These are phyloP conservation scores for Trametes pubescens DNA, from an alignment of 1,284 basidiomycete species.

Conservation along the genomic window DNA sequence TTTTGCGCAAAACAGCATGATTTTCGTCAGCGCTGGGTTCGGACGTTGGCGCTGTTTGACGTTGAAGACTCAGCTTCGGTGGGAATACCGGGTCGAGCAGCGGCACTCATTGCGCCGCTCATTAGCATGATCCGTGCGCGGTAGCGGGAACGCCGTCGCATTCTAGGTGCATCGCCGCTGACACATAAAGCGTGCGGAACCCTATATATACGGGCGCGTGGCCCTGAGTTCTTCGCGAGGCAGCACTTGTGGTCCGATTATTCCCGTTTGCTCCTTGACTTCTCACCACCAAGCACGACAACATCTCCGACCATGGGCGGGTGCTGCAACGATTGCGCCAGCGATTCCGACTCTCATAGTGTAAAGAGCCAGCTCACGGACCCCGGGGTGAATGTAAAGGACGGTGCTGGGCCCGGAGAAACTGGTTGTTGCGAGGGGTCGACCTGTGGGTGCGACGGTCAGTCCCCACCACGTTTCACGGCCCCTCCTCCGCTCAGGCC, in stretches of 20 bases:
- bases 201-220: conserved; percentile 4
- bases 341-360: conserved; percentile 17
- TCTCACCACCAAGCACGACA: conserved; percentile 6
- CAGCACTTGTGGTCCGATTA: conserved; percentile 5
- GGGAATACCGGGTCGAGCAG: conserved; percentile 12
- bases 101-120: neutral
- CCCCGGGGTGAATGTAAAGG: neutral
- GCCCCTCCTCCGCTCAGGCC: neutral
- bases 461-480: neutral
- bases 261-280: conserved; percentile 4
- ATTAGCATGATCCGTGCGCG: conserved; percentile 22
- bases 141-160: conserved; percentile 1
- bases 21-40: no score
- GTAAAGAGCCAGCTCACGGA: conserved; percentile 9
- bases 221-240: conserved; percentile 5
- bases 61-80: conserved; percentile 14
- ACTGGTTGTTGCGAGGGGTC: conserved; percentile 26
- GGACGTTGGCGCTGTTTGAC: no score
- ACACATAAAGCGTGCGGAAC: conserved; percentile 1
- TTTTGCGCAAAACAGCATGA: neutral
- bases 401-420: neutral
- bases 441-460: conserved; percentile 32
- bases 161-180: conserved; percentile 14
- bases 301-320: conserved; percentile 21
- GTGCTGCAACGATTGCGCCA: conserved; percentile 24